Conservation (phyloP, 2,329 filamentous ascomycete genomes). For the Dactylellina leptospora region DNA sequence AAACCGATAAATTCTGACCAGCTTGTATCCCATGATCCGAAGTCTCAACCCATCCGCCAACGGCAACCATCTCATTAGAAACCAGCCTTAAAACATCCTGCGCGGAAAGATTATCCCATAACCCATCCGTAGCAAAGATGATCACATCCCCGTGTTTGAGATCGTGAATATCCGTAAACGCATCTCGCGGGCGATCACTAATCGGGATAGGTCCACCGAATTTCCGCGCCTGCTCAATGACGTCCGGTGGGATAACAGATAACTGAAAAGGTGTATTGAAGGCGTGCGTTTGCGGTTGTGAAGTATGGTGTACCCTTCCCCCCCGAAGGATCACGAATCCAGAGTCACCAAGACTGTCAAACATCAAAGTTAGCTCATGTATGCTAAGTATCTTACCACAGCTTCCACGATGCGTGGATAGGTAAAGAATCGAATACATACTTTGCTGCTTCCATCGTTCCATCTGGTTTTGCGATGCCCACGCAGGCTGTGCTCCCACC, state of each 20-base stretch:
- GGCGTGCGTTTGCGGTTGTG: constrained; percentile 87
- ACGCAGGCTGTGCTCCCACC: constrained; percentile 93
- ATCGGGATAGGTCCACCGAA: constrained; percentile 80
- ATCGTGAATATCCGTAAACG: constrained; percentile 77
- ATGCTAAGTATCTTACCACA: too few species aligned
- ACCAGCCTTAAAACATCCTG: constrained; percentile 86
- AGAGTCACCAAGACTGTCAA: constrained; percentile 78
- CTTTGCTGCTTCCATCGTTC: constrained; percentile 86
- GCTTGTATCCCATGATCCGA: constrained; percentile 69
- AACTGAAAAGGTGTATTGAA: constrained; percentile 99
- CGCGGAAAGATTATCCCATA: constrained; percentile 94
- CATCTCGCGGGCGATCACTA: constrained; percentile 83
- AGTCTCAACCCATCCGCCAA: constrained; percentile 76
- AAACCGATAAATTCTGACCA: constrained; percentile 67
- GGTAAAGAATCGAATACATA: constrained; percentile 57
- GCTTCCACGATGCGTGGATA: neutral
- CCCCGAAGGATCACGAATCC: constrained; percentile 87
- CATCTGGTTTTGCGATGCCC: constrained; percentile 77
- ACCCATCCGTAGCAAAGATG: constrained; percentile 92
- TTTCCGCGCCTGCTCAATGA: constrained; percentile 79
- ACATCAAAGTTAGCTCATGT: constrained; percentile 3
- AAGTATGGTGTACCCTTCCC: constrained; percentile 84
- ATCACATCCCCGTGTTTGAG: constrained; percentile 91
- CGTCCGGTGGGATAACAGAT: constrained; percentile 81
- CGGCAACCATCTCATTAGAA: constrained; percentile 76